Percentiles rank a stretch among this genome's conserved stretches.
Conservation (phyloP, 768 basidiomycete species). For the Phylloporus sp. region DNA sequence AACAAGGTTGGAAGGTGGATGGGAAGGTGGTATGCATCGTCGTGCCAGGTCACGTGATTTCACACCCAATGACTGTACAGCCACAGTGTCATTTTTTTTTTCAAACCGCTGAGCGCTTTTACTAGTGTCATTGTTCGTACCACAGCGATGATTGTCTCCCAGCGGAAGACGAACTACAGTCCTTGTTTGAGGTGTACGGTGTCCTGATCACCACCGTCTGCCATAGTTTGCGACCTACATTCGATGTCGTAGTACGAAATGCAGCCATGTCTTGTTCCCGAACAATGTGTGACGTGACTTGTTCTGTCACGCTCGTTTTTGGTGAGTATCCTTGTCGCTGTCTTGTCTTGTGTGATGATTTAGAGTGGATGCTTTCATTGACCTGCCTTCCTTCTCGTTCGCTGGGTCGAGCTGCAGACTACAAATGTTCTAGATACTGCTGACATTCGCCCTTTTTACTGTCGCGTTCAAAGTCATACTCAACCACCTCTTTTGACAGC, state of each 20-base stretch:
- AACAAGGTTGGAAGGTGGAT: neutral
- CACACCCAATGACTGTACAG: conserved; percentile 4
- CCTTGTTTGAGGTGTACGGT: conserved; percentile 74
- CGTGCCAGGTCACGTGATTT: conserved; percentile 22
- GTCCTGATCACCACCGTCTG: conserved; percentile 47
- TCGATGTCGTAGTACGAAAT: too few species aligned
- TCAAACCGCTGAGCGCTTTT: conserved; percentile 23
- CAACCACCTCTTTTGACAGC: conserved; percentile 10
- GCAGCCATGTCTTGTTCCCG: too few species aligned
- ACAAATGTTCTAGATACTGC: conserved; percentile 90
- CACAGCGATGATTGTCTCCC: conserved; percentile 16
- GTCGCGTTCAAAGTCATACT: conserved; percentile 13
- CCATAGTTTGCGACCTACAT: conserved; percentile 52
- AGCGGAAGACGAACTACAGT: conserved; percentile 38
- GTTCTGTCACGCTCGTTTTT: conserved; percentile 9
- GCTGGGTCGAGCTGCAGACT: conserved; percentile 74
- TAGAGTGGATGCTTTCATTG: conserved; percentile 89
- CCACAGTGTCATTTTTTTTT: neutral
- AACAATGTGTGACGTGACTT: conserved; percentile 11
- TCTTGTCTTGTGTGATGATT: conserved; percentile 56
- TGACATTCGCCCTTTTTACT: conserved; percentile 47
- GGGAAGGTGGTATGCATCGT: neutral
- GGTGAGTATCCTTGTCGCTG: conserved; percentile 20
- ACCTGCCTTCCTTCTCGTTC: conserved; percentile 41
- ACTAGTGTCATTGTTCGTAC: conserved; percentile 19